Conservation (phyloP, 2,329 filamentous ascomycete species). For the Claviceps sp. region DNA sequence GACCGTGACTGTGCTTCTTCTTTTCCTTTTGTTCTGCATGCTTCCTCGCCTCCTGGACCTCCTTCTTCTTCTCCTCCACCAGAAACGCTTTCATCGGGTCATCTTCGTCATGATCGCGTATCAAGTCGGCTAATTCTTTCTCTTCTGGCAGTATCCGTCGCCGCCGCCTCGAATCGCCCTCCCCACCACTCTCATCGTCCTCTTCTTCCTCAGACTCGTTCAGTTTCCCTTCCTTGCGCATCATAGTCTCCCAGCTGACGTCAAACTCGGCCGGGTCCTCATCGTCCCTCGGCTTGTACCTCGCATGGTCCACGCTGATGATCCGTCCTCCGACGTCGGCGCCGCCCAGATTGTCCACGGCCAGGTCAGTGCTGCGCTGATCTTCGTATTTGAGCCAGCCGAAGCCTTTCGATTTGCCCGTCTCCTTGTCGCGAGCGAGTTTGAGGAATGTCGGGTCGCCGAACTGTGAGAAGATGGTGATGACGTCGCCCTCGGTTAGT, state of each 20-base stretch:
- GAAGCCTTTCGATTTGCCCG: slow-evolving; percentile 87
- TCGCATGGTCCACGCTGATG: slow-evolving; percentile 79
- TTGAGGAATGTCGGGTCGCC: slow-evolving; percentile 92
- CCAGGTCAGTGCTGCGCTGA: slow-evolving; percentile 86
- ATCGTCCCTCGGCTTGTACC: slow-evolving; percentile 81
- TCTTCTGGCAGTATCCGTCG: slow-evolving; percentile 68
- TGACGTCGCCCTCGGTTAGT: slow-evolving; percentile 85
- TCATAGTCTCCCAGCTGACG: slow-evolving; percentile 47
- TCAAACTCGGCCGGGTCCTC: slow-evolving; percentile 48
- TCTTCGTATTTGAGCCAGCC: slow-evolving; percentile 98
- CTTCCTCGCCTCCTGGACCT: slow-evolving; percentile 57
- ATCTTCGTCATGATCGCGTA: slow-evolving; percentile 78
- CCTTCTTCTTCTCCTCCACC: slow-evolving; percentile 81
- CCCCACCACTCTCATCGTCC: slow-evolving; percentile 32
- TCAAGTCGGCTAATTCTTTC: slow-evolving; percentile 59
- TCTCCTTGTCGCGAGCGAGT: slow-evolving; percentile 86
- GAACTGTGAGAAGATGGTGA: slow-evolving; percentile 94
- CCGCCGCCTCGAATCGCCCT: slow-evolving; percentile 14
- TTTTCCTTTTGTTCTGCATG: slow-evolving; percentile 34
- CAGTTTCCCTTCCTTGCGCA: slow-evolving; percentile 33
- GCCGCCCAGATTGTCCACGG: slow-evolving; percentile 89
- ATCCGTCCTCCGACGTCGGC: slow-evolving; percentile 69
- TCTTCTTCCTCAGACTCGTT: slow-evolving; percentile 32
- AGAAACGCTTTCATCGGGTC: slow-evolving; percentile 94
- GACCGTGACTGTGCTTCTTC: slow-evolving; percentile 32